phyloP scores from a whole-genome alignment of 768 basidiomycete species.

The Naematelia aurantialba region DNA sequence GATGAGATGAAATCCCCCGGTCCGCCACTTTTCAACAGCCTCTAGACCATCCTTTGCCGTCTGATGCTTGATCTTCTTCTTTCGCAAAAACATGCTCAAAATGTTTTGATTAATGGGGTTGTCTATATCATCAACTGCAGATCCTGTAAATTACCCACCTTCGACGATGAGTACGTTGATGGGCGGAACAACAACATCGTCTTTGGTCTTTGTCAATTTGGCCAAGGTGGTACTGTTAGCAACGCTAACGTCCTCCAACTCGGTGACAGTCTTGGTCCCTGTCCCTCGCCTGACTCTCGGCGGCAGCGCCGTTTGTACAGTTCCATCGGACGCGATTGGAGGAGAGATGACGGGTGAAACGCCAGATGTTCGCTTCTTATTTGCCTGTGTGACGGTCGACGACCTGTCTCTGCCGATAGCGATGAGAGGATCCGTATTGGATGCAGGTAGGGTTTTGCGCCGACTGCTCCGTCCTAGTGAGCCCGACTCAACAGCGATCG shows the following conservation, averaged over 20 bases:
- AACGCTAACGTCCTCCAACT: neutral
- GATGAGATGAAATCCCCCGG: constrained; percentile 90
- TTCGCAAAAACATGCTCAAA: constrained; percentile 91
- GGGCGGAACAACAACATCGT: constrained; percentile 80
- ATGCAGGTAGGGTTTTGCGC: constrained; percentile 27
- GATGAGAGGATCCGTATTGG: constrained; percentile 18
- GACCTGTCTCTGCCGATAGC: constrained; percentile 37
- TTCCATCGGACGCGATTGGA: neutral
- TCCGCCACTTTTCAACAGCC: constrained; percentile 91
- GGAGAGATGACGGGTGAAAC: neutral
- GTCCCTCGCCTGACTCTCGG: neutral
- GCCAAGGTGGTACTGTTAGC: neutral
- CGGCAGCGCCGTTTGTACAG: neutral
- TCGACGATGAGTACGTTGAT: constrained; percentile 98
- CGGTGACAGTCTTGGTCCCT: neutral
- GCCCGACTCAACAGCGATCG: constrained; percentile 3
- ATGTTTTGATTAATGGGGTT: constrained; percentile 99
- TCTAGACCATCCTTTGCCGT: constrained; percentile 92
- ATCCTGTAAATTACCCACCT: constrained; percentile 57
- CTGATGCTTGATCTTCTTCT: constrained; percentile 91
- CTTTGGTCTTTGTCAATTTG: constrained; percentile 54
- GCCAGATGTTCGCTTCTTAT: constrained; percentile 13
- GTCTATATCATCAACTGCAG: constrained; percentile 57
- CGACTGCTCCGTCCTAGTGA: constrained; percentile 15
- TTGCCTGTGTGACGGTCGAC: constrained; percentile 25